These are phyloP conservation scores for Penicillium paradoxum DNA, from an alignment of 495 filamentous ascomycete species.

Conservation along the genomic window DNA sequence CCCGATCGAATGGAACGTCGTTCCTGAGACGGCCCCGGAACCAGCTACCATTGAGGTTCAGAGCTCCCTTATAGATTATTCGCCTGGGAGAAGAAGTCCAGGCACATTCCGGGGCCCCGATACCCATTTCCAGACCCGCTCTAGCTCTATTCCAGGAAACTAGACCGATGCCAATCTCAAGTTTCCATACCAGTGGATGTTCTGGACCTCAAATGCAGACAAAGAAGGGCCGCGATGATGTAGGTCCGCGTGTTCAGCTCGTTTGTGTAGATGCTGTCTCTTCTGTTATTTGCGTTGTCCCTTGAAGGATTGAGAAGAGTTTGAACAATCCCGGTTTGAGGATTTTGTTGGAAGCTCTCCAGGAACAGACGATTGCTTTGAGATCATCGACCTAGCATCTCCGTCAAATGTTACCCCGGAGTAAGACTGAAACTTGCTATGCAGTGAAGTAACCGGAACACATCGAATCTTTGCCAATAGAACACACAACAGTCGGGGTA, in stretches of 20 bases:
- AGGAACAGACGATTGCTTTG: too few species aligned
- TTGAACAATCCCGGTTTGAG: too few species aligned
- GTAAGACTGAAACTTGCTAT: too few species aligned
- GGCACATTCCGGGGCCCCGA: constrained; percentile 10
- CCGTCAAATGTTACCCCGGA: too few species aligned
- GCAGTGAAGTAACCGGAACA: background rate
- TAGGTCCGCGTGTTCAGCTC: too few species aligned
- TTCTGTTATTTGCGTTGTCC: too few species aligned
- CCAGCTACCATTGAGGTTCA: constrained; percentile 9
- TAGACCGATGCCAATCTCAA: constrained; percentile 4
- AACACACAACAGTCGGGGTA: background rate
- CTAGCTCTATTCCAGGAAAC: background rate
- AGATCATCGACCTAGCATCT: too few species aligned
- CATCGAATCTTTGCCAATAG: background rate
- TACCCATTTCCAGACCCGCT: background rate
- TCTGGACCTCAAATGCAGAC: background rate
- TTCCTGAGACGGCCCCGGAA: constrained; percentile 10
- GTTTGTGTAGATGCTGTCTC: too few species aligned
- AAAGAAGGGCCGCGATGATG: background rate
- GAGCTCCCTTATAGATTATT: too few species aligned
- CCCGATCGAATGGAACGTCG: constrained; percentile 20
- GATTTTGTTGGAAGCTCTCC: too few species aligned
- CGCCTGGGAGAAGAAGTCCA: too few species aligned
- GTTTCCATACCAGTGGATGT: background rate
- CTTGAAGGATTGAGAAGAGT: too few species aligned